Conservation (phyloP, 2,329 filamentous ascomycete genomes). For the Sclerotinia subarctica region DNA sequence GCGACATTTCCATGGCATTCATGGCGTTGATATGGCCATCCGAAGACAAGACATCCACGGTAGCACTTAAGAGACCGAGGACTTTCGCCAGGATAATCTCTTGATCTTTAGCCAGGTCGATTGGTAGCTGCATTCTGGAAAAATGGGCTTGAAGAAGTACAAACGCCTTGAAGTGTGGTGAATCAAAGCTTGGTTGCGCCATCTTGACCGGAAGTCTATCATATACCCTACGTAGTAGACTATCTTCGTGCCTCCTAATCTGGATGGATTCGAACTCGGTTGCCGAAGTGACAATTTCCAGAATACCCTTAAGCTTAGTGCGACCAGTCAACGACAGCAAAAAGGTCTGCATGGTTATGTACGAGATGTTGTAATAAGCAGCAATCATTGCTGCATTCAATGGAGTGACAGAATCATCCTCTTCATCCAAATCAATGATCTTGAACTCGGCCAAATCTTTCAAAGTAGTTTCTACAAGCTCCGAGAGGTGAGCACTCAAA, state of each 20-base stretch:
- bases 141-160: constrained; percentile 97
- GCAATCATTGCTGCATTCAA: constrained; percentile 97
- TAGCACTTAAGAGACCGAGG: constrained; percentile 82
- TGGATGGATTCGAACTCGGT: constrained; percentile 96
- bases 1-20: constrained; percentile 98
- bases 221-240: constrained; percentile 85
- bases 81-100: constrained; percentile 82
- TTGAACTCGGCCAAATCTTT: constrained; percentile 89
- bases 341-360: constrained; percentile 99
- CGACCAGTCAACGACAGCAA: constrained; percentile 81
- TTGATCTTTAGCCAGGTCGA: constrained; percentile 94
- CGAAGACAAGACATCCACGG: constrained; percentile 91
- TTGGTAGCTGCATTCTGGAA: constrained; percentile 91
- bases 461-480: constrained; percentile 87
- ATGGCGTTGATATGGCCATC: constrained; percentile 96
- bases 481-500: constrained; percentile 89
- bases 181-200: constrained; percentile 79
- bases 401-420: constrained; percentile 83
- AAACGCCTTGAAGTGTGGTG: constrained; percentile 97
- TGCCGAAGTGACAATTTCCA: constrained; percentile 95
- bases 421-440: constrained; percentile 93
- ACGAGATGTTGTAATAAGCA: constrained; percentile 98
- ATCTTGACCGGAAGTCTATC: constrained; percentile 95
- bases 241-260: constrained; percentile 88
- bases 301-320: constrained; percentile 93